phyloP scores from a whole-genome alignment of 352 stramenopile species.

The Globisporangium viniferum region DNA sequence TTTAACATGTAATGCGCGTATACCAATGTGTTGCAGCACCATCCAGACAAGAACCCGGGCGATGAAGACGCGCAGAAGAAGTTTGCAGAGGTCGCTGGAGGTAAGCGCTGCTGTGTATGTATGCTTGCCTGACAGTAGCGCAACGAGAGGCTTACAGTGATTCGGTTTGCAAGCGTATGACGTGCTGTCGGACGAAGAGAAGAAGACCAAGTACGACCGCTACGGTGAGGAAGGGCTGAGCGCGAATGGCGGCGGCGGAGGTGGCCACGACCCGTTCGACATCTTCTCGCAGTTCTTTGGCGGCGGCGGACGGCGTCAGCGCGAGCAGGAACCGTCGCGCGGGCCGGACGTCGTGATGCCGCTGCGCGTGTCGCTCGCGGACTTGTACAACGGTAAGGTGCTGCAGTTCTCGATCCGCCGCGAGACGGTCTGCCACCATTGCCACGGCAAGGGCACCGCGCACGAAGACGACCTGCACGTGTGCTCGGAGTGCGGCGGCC shows the following conservation, averaged over 20 bases:
- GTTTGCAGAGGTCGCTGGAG: slow-evolving; percentile 82
- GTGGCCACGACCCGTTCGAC: slow-evolving; percentile 70
- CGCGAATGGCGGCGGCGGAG: slow-evolving; percentile 38
- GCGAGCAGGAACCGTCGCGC: slow-evolving; percentile 53
- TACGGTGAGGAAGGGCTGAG: slow-evolving; percentile 88
- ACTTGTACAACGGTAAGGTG: slow-evolving; percentile 96
- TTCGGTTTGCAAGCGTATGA: slow-evolving; percentile 76
- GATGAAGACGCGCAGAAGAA: slow-evolving; percentile 81
- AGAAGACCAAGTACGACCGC: slow-evolving; percentile 87
- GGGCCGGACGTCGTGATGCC: slow-evolving; percentile 83
- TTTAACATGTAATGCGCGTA: neutral
- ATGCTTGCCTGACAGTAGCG: slow-evolving; percentile 2
- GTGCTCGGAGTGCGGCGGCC: slow-evolving; percentile 92
- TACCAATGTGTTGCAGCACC: slow-evolving; percentile 40
- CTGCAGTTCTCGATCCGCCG: slow-evolving; percentile 94
- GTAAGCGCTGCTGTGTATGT: slow-evolving; percentile 22
- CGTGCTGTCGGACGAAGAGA: slow-evolving; percentile 89
- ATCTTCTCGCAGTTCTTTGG: slow-evolving; percentile 83
- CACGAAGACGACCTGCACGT: slow-evolving; percentile 90
- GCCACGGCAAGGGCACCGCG: slow-evolving; percentile 84
- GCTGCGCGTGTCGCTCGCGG: slow-evolving; percentile 91
- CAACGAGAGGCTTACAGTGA: neutral
- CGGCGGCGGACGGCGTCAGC: slow-evolving; percentile 34
- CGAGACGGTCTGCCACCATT: slow-evolving; percentile 92
- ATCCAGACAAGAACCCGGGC: slow-evolving; percentile 89